Evolutionary conservation across 208 protist genomes (phyloP).

Genomic region (Kentomonas sorsogonicus): DNA sequence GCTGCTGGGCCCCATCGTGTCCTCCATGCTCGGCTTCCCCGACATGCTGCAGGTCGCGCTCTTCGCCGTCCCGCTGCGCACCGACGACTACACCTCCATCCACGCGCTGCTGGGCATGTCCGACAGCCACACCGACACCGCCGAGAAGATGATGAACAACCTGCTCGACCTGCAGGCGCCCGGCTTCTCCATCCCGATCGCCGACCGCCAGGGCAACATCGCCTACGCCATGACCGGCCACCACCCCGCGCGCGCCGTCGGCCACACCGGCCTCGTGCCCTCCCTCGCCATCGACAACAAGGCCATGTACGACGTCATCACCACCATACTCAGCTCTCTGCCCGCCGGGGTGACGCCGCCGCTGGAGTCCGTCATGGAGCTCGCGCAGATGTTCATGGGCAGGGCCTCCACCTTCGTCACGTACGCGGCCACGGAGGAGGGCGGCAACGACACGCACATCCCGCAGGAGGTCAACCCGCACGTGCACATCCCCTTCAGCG

Average conservation of each 20-base stretch:
- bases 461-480: constrained; percentile 25
- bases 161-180: constrained; percentile 33
- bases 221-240: constrained; percentile 46
- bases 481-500: constrained; percentile 29
- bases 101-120: constrained; percentile 25
- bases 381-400: no score
- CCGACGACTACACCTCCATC: constrained; percentile 37
- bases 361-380: not conserved
- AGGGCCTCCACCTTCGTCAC: constrained; percentile 15
- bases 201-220: constrained; percentile 38
- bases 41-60: constrained; percentile 26
- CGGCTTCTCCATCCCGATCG: constrained; percentile 55
- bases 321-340: no score
- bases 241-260: constrained; percentile 27
- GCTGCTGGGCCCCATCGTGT: constrained; percentile 44
- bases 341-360: not conserved
- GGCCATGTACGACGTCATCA: constrained; percentile 9
- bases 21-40: constrained; percentile 32
- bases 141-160: constrained; percentile 38
- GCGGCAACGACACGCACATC: constrained; percentile 18
- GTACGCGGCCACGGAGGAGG: constrained; percentile 18
- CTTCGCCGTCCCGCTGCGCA: constrained; percentile 33
- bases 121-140: constrained; percentile 29
- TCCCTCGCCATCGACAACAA: constrained; percentile 22
- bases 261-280: constrained; percentile 46